These are phyloP conservation scores for Triangularia verruculosa DNA, from an alignment of 2,329 filamentous ascomycete species.

Conservation along the genomic window DNA sequence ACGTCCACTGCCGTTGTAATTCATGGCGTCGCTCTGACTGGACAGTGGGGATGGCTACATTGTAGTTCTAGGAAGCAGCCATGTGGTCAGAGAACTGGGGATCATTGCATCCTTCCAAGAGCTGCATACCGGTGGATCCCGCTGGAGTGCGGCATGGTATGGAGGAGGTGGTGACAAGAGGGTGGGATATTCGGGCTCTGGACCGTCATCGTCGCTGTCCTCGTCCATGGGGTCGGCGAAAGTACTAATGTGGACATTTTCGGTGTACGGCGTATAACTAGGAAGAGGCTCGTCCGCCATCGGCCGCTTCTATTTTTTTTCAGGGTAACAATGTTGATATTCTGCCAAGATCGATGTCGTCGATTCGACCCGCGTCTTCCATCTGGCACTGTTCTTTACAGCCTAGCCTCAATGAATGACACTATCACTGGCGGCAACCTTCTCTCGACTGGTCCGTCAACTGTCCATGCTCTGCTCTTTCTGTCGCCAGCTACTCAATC, in stretches of 20 bases:
- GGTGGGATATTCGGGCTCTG: neutral
- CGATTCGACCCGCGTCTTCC: neutral
- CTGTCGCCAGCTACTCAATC: neutral
- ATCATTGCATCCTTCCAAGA: neutral
- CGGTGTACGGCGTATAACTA: neutral
- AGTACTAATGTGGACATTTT: neutral
- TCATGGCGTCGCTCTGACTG: neutral
- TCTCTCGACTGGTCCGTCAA: neutral
- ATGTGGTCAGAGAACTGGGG: neutral
- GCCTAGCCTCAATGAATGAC: neutral
- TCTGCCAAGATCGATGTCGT: neutral
- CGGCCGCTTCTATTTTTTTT: neutral
- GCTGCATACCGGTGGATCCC: neutral
- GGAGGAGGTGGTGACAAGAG: neutral
- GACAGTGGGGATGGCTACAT: neutral
- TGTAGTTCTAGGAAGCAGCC: neutral
- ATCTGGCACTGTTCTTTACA: neutral
- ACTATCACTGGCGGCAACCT: neutral
- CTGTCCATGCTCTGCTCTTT: neutral
- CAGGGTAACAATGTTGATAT: neutral
- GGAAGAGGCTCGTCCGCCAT: neutral
- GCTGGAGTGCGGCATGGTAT: neutral
- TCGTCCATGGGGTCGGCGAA: neutral
- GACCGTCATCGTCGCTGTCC: neutral
- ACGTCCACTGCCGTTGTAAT: neutral